A percentile compares a stretch with the other conserved stretches of the same genome.
Conservation (phyloP, 768 basidiomycete genomes). For the Boletus rubescentipes region DNA sequence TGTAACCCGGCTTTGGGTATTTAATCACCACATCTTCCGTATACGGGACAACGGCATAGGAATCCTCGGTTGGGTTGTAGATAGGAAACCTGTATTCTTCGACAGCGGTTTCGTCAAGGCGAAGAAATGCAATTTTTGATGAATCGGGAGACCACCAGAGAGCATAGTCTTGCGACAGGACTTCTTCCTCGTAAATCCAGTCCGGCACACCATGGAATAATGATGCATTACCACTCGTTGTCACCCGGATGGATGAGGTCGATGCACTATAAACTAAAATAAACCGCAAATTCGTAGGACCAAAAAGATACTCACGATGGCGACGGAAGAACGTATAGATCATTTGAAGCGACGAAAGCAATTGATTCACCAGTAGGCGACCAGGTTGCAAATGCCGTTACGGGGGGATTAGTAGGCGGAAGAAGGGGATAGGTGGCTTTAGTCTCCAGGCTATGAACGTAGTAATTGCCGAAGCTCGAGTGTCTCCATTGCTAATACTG, state of each 20-base stretch:
- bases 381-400: constrained; percentile 82
- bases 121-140: constrained; percentile 70
- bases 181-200: constrained; percentile 97
- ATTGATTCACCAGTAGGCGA: constrained; percentile 79
- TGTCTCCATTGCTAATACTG: constrained; percentile 86
- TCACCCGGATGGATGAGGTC: constrained; percentile 67
- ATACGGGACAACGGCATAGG: constrained; percentile 75
- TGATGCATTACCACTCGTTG: constrained; percentile 74
- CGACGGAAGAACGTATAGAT: constrained; percentile 80
- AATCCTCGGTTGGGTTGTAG: constrained; percentile 82
- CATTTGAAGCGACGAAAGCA: constrained; percentile 84
- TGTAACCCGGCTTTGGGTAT: constrained; percentile 89
- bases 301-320: constrained; percentile 48
- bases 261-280: constrained; percentile 30
- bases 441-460: constrained; percentile 76
- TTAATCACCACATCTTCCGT: constrained; percentile 59
- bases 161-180: constrained; percentile 68
- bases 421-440: constrained; percentile 70
- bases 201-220: constrained; percentile 95
- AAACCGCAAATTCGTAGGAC: not conserved
- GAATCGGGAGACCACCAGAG: constrained; percentile 87
- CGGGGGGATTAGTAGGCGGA: constrained; percentile 65
- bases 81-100: constrained; percentile 86
- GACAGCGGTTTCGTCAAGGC: constrained; percentile 86
- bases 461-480: constrained; percentile 90